Evolutionary conservation across 1,284 basidiomycete genomes (phyloP).

Genomic region (Coriolopsis trogii): DNA sequence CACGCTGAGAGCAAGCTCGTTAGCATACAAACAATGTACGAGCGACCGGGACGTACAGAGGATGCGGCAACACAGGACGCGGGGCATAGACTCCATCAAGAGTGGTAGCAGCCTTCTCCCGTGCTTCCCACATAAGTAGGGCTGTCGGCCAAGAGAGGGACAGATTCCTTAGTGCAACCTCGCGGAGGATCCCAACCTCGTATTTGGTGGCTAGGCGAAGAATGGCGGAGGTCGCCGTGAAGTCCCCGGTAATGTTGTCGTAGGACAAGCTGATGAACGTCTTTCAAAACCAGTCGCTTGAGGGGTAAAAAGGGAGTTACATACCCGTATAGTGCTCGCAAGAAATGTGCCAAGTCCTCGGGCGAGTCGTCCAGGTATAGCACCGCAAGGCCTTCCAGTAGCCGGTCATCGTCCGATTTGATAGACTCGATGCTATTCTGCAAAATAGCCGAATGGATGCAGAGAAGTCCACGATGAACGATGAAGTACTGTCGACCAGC

Average conservation of each 20-base stretch:
- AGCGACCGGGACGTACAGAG: conserved; percentile 50
- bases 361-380: conserved; percentile 55
- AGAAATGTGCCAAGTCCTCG: conserved; percentile 54
- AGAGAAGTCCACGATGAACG: conserved; percentile 67
- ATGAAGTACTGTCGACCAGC: conserved; percentile 60
- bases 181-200: conserved; percentile 54
- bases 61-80: conserved; percentile 58
- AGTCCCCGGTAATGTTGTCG: conserved; percentile 50
- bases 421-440: conserved; percentile 30
- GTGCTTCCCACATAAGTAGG: conserved; percentile 61
- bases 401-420: conserved; percentile 7
- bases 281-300: neutral
- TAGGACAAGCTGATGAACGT: conserved; percentile 19
- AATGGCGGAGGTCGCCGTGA: conserved; percentile 52
- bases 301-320: conserved; percentile 42
- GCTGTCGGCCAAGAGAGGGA: conserved; percentile 57
- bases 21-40: neutral
- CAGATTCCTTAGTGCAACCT: conserved; percentile 54
- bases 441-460: conserved; percentile 59
- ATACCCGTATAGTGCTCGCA: conserved; percentile 66
- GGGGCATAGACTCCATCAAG: conserved; percentile 55
- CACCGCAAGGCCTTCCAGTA: conserved; percentile 56
- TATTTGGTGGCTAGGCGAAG: conserved; percentile 68
- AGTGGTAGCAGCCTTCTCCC: conserved; percentile 56
- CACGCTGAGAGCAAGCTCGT: conserved; percentile 42